Conservation (phyloP, 176 grass and related monocot genomes). For the Avena sativa region DNA sequence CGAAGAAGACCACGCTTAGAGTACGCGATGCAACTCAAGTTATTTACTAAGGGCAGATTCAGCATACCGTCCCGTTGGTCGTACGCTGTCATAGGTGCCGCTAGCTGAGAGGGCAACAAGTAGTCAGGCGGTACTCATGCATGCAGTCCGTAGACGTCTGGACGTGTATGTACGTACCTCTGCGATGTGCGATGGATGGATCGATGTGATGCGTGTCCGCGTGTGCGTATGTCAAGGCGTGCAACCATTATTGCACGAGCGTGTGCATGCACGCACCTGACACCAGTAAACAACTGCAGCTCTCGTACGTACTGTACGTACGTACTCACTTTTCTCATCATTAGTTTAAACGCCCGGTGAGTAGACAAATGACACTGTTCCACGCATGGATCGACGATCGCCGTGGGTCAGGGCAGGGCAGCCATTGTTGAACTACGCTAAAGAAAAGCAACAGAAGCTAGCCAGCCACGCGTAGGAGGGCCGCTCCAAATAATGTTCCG, state of each 20-base stretch:
- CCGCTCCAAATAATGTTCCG: too few relatives aligned
- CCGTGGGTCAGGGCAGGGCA: not conserved
- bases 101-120: not conserved
- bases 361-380: not conserved
- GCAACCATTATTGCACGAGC: constrained; percentile 5
- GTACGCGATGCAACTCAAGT: too few relatives aligned
- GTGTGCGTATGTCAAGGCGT: not conserved
- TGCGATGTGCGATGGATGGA: not conserved
- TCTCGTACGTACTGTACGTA: not conserved
- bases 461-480: too few relatives aligned
- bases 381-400: not conserved
- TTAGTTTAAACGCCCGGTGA: not conserved
- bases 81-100: not conserved
- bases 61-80: not conserved
- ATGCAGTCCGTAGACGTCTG: not conserved
- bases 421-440: too few relatives aligned
- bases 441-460: too few relatives aligned
- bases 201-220: not conserved
- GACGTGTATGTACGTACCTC: not conserved
- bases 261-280: not conserved
- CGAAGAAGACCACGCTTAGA: too few relatives aligned
- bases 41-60: not conserved
- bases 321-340: not conserved
- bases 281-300: not conserved
- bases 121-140: not conserved